phyloP scores from a whole-genome alignment of 2,329 filamentous ascomycete genomes.

The Sporothrix pallida region DNA sequence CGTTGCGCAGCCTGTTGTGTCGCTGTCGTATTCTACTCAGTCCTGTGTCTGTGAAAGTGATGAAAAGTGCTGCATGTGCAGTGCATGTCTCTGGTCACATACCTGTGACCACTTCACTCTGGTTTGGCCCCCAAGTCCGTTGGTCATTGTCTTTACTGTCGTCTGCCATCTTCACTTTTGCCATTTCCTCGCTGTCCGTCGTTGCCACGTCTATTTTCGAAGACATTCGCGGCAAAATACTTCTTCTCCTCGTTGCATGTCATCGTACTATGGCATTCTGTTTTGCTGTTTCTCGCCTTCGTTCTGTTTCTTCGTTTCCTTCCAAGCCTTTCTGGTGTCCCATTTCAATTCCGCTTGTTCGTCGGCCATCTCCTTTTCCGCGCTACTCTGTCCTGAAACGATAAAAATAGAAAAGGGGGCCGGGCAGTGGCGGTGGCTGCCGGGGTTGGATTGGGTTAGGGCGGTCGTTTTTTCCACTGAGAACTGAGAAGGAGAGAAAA shows the following conservation, averaged over 20 bases:
- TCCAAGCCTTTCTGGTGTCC: neutral
- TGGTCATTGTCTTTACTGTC: neutral
- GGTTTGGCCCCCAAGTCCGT: neutral
- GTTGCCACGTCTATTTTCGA: constrained; percentile 14
- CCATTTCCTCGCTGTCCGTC: neutral
- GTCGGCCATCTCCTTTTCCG: constrained; percentile 9
- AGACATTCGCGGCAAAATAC: too few relatives aligned
- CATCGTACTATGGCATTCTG: neutral
- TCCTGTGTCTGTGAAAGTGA: too few relatives aligned
- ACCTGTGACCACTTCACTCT: neutral
- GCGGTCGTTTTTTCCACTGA: too few relatives aligned
- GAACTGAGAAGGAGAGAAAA: neutral
- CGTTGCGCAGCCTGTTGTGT: constrained; percentile 21
- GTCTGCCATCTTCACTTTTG: constrained; percentile 7
- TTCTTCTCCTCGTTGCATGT: neutral
- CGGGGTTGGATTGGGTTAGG: neutral
- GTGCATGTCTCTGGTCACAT: neutral
- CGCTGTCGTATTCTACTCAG: neutral
- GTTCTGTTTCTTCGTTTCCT: neutral
- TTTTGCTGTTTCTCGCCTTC: neutral
- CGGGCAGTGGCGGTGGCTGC: constrained; percentile 23
- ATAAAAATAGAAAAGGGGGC: constrained; percentile 33
- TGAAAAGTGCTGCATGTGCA: neutral
- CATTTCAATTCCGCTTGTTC: neutral
- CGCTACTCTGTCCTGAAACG: constrained; percentile 23